phyloP scores from a whole-genome alignment of 176 grass and related monocot species.

The Aegilops speltoides region DNA sequence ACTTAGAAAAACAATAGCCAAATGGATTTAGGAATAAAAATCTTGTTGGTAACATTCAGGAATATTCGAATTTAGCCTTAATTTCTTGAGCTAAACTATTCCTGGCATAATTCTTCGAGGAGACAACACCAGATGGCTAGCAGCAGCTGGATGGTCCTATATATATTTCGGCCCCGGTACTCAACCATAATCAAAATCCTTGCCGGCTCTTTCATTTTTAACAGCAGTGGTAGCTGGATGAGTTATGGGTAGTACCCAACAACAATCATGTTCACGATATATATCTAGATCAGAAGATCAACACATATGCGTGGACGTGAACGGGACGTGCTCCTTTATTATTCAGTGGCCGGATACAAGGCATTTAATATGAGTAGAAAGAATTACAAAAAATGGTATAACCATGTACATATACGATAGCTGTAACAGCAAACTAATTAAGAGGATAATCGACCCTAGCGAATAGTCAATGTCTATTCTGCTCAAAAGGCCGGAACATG shows the following conservation, averaged over 20 bases:
- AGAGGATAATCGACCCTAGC: neutral
- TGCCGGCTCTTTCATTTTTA: neutral
- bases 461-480: neutral
- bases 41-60: too few relatives aligned
- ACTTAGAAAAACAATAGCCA: neutral
- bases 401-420: neutral
- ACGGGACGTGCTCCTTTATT: neutral
- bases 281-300: neutral
- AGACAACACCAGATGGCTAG: neutral
- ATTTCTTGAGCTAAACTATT: too few relatives aligned
- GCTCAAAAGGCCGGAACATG: constrained; percentile 33
- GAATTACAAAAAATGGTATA: neutral
- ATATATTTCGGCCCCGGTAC: too few relatives aligned
- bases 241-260: neutral
- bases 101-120: neutral
- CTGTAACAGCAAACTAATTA: neutral
- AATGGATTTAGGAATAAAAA: neutral
- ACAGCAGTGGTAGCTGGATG: neutral
- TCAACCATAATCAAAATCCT: neutral
- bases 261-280: neutral
- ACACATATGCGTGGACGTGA: neutral
- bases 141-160: neutral
- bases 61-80: too few relatives aligned
- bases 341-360: neutral
- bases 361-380: neutral